Evolutionary conservation across 495 filamentous ascomycete species (phyloP).

Genomic region (Aspergillus ellipticus): DNA sequence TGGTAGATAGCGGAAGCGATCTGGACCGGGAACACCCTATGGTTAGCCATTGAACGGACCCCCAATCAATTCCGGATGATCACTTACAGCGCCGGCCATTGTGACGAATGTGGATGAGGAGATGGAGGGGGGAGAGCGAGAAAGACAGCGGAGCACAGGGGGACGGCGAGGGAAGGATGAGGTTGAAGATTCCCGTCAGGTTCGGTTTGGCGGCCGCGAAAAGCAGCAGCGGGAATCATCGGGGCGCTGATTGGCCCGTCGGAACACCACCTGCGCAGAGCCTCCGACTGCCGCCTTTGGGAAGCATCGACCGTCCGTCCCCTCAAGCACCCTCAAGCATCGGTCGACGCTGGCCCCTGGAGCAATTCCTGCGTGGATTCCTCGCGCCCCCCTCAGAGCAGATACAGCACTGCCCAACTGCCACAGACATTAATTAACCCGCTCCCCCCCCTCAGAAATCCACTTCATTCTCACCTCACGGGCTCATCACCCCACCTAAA

Average conservation of each 20-base stretch:
- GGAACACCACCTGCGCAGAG: conserved; percentile 8
- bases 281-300: conserved; percentile 7
- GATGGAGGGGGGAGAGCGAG: conserved; percentile 12
- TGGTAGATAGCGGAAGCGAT: conserved; percentile 69
- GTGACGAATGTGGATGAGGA: conserved; percentile 27
- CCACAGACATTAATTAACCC: background rate
- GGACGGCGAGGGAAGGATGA: conserved; percentile 25
- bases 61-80: background rate
- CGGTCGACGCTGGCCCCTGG: no score
- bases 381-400: background rate
- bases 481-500: conserved; percentile 1
- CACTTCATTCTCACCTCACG: background rate
- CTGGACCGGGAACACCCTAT: conserved; percentile 33
- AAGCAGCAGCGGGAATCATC: conserved; percentile 43
- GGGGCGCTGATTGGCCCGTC: conserved; percentile 41
- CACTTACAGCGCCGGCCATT: conserved; percentile 53
- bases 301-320: background rate
- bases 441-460: background rate
- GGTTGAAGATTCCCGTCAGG: conserved; percentile 19
- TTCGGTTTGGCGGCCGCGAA: conserved; percentile 26
- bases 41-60: conserved; percentile 32
- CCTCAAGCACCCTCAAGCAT: background rate
- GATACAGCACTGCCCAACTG: background rate
- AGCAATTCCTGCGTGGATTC: background rate
- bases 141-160: conserved; percentile 13